These are phyloP conservation scores for Senna tora DNA, from an alignment of 306 rosid genomes.

Conservation along the genomic window DNA sequence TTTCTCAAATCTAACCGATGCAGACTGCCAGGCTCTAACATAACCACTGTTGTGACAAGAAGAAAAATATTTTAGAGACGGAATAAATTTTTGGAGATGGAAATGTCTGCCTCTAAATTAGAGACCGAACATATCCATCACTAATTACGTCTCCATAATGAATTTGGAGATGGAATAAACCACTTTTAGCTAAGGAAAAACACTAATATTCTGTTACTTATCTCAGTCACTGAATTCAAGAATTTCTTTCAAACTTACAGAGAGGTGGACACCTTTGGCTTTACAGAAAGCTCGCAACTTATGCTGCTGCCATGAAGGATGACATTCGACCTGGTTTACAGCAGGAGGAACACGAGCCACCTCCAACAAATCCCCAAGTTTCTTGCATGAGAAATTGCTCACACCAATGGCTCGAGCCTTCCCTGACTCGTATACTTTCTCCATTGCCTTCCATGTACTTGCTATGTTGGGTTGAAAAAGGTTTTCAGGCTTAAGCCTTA, in stretches of 20 bases:
- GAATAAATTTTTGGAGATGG: too few species aligned
- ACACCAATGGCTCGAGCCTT: conserved; percentile 75
- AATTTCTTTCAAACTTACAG: conserved; percentile 61
- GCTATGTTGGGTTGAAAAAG: conserved; percentile 46
- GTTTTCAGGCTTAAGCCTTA: conserved; percentile 48
- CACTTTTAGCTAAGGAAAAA: too few species aligned
- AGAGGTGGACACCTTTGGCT: conserved; percentile 66
- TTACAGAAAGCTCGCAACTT: conserved; percentile 56
- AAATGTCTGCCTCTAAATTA: too few species aligned
- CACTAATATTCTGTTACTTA: too few species aligned
- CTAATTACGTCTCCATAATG: too few species aligned
- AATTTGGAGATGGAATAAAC: too few species aligned
- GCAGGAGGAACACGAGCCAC: conserved; percentile 65
- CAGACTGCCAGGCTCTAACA: too few species aligned
- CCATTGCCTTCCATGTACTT: conserved; percentile 77
- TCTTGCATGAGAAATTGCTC: conserved; percentile 70
- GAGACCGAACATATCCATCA: too few species aligned
- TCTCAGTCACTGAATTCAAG: too few species aligned
- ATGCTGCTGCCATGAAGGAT: conserved; percentile 67
- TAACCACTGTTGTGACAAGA: too few species aligned
- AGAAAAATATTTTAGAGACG: too few species aligned
- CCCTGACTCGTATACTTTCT: conserved; percentile 59
- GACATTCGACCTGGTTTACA: conserved; percentile 72
- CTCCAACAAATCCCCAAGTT: conserved; percentile 55
- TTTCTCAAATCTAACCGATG: too few species aligned